phyloP scores from a whole-genome alignment of 352 stramenopile species.

The Phytophthora boehmeriae region DNA sequence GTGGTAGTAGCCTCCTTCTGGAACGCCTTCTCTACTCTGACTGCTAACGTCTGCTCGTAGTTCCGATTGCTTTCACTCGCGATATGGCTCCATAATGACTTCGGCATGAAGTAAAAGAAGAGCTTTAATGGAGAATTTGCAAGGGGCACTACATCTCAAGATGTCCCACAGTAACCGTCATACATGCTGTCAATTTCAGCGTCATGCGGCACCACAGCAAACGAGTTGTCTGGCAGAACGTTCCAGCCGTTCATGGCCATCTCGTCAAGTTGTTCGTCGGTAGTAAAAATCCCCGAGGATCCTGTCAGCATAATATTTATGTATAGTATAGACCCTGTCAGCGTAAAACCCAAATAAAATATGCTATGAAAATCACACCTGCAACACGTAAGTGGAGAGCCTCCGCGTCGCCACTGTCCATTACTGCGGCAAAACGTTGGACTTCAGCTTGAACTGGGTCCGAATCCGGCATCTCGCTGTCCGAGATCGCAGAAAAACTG shows the following conservation, averaged over 20 bases:
- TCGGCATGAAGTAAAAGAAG: conserved; percentile 13
- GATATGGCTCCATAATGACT: conserved; percentile 6
- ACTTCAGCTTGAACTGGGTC: not conserved
- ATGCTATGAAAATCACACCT: not conserved
- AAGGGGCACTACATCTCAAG: not conserved
- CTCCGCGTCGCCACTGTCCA: not conserved
- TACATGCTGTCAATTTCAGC: too few relatives aligned
- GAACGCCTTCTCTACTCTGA: not conserved
- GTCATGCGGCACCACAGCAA: too few relatives aligned
- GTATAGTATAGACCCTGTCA: not conserved
- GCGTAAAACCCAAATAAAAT: not conserved
- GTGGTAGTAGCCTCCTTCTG: not conserved
- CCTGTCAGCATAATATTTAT: not conserved
- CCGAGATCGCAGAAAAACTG: too few relatives aligned
- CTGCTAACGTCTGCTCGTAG: not conserved
- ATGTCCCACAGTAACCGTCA: too few relatives aligned
- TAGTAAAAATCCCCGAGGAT: not conserved
- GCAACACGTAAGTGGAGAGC: not conserved
- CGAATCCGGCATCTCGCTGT: not conserved
- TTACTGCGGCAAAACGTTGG: not conserved
- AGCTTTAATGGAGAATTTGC: not conserved
- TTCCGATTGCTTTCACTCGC: conserved; percentile 9
- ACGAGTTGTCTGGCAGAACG: not conserved
- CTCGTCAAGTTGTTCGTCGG: not conserved
- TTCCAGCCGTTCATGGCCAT: conserved; percentile 2